A percentile compares a stretch with the other conserved stretches of the same genome.
Evolutionary conservation across 2,329 filamentous ascomycete species (phyloP).

Genomic region (Pestalotiopsis sp.): DNA sequence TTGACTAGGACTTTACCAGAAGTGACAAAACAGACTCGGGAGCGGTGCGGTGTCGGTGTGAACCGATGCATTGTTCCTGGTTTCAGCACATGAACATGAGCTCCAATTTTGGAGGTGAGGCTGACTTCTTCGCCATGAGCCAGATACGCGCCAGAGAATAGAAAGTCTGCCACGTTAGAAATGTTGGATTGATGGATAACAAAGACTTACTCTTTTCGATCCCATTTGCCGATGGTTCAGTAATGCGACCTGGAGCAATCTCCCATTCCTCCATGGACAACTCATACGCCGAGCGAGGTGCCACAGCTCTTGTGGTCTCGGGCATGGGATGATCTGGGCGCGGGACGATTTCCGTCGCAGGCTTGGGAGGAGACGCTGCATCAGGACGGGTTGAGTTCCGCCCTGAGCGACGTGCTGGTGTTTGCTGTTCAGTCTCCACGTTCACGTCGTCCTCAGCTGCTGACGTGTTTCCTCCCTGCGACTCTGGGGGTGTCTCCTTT

Average conservation of each 20-base stretch:
- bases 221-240: conserved; percentile 21
- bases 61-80: conserved; percentile 37
- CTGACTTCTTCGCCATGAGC: conserved; percentile 35
- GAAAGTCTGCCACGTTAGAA: conserved; percentile 37
- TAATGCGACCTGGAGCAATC: conserved; percentile 43
- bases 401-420: background rate
- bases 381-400: background rate
- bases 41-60: conserved; percentile 25
- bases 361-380: background rate
- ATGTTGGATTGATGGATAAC: background rate
- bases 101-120: conserved; percentile 38
- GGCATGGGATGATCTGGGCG: background rate
- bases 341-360: background rate
- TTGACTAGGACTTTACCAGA: conserved; percentile 43
- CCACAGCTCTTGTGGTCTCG: background rate
- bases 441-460: background rate
- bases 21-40: conserved; percentile 42
- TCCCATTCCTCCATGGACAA: conserved; percentile 44
- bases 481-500: conserved; percentile 12
- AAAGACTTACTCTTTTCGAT: conserved; percentile 36
- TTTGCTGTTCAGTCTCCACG: background rate
- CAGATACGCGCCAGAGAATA: conserved; percentile 45
- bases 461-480: background rate
- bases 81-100: conserved; percentile 43
- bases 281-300: background rate